phyloP scores from a whole-genome alignment of 768 basidiomycete genomes.

The Porpolomopsis calyptriformis region DNA sequence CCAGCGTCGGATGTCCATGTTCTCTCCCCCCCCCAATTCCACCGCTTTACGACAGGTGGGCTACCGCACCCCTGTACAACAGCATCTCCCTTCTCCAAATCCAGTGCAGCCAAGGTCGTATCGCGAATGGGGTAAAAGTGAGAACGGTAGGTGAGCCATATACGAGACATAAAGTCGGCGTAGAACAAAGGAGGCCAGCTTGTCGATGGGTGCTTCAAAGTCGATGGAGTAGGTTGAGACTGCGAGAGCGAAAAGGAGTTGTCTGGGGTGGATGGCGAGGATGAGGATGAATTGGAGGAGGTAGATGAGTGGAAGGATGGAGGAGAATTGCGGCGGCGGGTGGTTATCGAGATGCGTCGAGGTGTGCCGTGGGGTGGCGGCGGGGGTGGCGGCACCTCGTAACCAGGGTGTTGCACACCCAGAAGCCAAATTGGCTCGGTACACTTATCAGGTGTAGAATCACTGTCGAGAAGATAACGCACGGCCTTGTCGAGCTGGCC shows the following conservation, averaged over 20 bases:
- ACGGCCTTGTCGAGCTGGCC: slow-evolving; percentile 75
- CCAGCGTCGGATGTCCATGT: slow-evolving; percentile 80
- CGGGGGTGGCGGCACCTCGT: slow-evolving; percentile 33
- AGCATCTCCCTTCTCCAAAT: slow-evolving; percentile 10
- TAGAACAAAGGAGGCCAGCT: slow-evolving; percentile 81
- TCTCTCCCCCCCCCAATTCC: slow-evolving; percentile 65
- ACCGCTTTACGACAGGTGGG: slow-evolving; percentile 32
- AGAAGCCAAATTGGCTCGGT: slow-evolving; percentile 82
- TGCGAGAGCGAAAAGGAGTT: slow-evolving; percentile 23
- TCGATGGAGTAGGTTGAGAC: slow-evolving; percentile 14
- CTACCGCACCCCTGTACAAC: slow-evolving; percentile 14
- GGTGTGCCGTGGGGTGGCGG: slow-evolving; percentile 12
- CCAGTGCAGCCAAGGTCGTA: slow-evolving; percentile 31
- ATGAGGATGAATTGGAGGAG: slow-evolving; percentile 8
- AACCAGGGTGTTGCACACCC: slow-evolving; percentile 73
- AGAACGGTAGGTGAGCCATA: slow-evolving; percentile 90
- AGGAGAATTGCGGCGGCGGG: slow-evolving; percentile 7
- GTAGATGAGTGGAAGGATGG: slow-evolving; percentile 8
- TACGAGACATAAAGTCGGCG: slow-evolving; percentile 74
- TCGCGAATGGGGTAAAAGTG: slow-evolving; percentile 78
- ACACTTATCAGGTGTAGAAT: slow-evolving; percentile 76
- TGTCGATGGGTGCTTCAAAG: slow-evolving; percentile 27
- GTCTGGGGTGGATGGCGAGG: slow-evolving; percentile 1
- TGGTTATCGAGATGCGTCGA: slow-evolving; percentile 11
- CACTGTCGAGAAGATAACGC: slow-evolving; percentile 84